phyloP scores from a whole-genome alignment of 164 flowering plant species.

The Protea cynaroides region DNA sequence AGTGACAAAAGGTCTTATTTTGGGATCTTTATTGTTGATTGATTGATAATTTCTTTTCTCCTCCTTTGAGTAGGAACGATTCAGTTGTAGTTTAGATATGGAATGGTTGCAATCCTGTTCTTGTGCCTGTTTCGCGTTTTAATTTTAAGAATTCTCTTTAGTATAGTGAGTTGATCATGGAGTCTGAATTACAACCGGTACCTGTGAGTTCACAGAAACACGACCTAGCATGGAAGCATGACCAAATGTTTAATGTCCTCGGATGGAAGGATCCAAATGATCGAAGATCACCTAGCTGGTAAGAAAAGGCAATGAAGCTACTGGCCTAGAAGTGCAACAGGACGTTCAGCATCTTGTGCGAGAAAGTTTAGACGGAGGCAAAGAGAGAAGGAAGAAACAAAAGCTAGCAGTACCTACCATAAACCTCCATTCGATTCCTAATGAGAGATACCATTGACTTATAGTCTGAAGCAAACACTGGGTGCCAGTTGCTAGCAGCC shows the following conservation, averaged over 20 bases:
- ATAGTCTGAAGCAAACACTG: constrained; percentile 26
- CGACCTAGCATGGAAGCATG: constrained; percentile 94
- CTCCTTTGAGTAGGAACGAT: not conserved
- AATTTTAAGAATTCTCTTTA: not conserved
- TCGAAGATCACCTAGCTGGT: constrained; percentile 86
- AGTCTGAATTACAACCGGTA: constrained; percentile 41
- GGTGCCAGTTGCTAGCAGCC: constrained; percentile 23
- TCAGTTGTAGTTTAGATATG: not conserved
- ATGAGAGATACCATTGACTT: constrained; percentile 23
- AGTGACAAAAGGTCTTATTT: too few relatives aligned
- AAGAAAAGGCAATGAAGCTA: constrained; percentile 86
- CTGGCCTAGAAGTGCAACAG: constrained; percentile 51
- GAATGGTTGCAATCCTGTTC: too few relatives aligned
- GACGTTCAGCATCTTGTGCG: constrained; percentile 62
- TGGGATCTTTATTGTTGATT: not conserved
- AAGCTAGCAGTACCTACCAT: constrained; percentile 43
- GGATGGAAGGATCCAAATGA: constrained; percentile 96
- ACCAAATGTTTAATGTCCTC: constrained; percentile 70
- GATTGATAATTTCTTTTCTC: not conserved
- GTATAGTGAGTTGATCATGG: constrained; percentile 24
- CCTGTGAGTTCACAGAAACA: constrained; percentile 68
- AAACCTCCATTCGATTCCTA: constrained; percentile 9
- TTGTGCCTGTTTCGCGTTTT: not conserved
- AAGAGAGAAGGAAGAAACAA: constrained; percentile 54
- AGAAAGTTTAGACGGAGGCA: constrained; percentile 62